Percentiles rank a stretch among this genome's conserved stretches.
Evolutionary conservation across 2,329 filamentous ascomycete genomes (phyloP).

Genomic region (Dactylellina haptotyla): DNA sequence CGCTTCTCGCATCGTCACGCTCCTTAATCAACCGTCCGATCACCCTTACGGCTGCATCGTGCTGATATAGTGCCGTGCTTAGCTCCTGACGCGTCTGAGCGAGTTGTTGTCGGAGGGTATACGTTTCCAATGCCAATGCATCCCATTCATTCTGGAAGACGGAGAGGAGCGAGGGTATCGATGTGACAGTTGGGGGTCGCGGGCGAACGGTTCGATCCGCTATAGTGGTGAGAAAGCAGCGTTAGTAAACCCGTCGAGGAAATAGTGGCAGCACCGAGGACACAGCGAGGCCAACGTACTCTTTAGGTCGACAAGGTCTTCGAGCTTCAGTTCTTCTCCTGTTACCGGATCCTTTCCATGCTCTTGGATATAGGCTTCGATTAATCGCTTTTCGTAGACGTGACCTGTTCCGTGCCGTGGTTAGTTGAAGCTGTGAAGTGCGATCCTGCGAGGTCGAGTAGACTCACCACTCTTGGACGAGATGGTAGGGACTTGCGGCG

Average conservation of each 20-base stretch:
- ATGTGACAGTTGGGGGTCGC: slow-evolving; percentile 90
- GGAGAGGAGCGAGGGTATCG: slow-evolving; percentile 90
- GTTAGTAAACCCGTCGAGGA: slow-evolving; percentile 9
- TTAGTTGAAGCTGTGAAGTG: slow-evolving; percentile 65
- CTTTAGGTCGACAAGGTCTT: slow-evolving; percentile 90
- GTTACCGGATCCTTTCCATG: slow-evolving; percentile 92
- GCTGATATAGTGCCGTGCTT: slow-evolving; percentile 91
- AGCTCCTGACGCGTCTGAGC: slow-evolving; percentile 91
- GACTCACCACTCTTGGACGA: slow-evolving; percentile 83
- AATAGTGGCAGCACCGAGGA: neutral
- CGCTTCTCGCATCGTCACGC: slow-evolving; percentile 89
- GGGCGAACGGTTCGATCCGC: slow-evolving; percentile 83
- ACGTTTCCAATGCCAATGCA: slow-evolving; percentile 87
- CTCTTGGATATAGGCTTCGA: slow-evolving; percentile 93
- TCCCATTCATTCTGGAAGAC: slow-evolving; percentile 99
- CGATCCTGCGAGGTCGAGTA: slow-evolving; percentile 54
- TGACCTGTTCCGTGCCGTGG: slow-evolving; percentile 22
- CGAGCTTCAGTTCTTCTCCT: slow-evolving; percentile 80
- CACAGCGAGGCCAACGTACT: slow-evolving; percentile 59
- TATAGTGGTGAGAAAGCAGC: slow-evolving; percentile 11
- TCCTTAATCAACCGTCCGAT: slow-evolving; percentile 91
- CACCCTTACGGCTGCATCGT: slow-evolving; percentile 94
- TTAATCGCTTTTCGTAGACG: slow-evolving; percentile 92
- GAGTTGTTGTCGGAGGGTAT: slow-evolving; percentile 88
- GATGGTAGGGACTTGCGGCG: slow-evolving; percentile 91